Conservation (phyloP, 106 monocot genomes). For the Phalaenopsis equestris region DNA sequence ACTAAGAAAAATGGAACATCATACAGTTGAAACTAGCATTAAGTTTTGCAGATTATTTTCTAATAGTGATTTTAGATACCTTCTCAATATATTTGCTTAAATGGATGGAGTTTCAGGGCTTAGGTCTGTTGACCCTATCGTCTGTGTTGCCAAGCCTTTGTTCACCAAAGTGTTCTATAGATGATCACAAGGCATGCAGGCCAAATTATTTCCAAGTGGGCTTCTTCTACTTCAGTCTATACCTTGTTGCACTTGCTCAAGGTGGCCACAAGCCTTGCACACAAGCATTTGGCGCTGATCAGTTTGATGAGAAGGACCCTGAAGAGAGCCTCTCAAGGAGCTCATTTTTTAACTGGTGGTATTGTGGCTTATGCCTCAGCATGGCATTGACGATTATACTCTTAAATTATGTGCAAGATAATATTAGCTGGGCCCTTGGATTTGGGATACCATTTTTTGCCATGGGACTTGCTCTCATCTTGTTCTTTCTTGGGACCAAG, state of each 20-base stretch:
- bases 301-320: conserved; percentile 65
- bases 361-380: conserved; percentile 32
- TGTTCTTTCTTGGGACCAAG: conserved; percentile 57
- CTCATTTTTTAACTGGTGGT: conserved; percentile 93
- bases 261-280: conserved; percentile 73
- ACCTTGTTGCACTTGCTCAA: conserved; percentile 62
- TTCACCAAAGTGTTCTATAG: too few species aligned
- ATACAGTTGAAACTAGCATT: too few species aligned
- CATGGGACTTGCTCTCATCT: conserved; percentile 37
- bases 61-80: too few species aligned
- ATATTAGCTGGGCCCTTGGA: conserved; percentile 64
- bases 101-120: conserved; percentile 22
- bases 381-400: conserved; percentile 13
- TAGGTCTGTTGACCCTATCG: conserved; percentile 52
- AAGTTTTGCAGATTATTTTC: too few species aligned
- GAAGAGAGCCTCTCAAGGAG: conserved; percentile 37
- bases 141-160: conserved; percentile 14
- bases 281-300: conserved; percentile 87
- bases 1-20: too few species aligned
- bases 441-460: conserved; percentile 58
- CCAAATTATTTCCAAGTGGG: conserved; percentile 19
- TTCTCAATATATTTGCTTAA: neutral
- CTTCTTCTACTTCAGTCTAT: conserved; percentile 59
- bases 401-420: conserved; percentile 67
- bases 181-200: neutral